A percentile compares a stretch with the other conserved stretches of the same genome.
These are phyloP conservation scores for Mycena sp. DNA, from an alignment of 1,284 basidiomycete genomes.

Conservation along the genomic window DNA sequence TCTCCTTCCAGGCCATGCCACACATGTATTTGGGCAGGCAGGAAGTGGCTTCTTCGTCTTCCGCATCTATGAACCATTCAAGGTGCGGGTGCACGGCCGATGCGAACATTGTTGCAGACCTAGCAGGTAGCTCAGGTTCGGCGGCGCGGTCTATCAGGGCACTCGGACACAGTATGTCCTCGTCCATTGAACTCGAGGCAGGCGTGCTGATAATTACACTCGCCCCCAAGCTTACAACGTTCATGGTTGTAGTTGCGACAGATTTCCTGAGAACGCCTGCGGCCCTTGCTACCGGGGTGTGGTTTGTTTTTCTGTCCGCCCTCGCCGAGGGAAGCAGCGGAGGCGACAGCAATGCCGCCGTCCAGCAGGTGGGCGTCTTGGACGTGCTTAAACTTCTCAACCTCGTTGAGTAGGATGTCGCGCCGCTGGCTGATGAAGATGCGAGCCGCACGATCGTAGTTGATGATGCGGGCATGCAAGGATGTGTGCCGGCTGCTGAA, in stretches of 20 bases:
- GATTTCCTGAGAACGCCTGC: constrained; percentile 9
- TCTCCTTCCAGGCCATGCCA: too few relatives aligned
- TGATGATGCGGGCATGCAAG: constrained; percentile 36
- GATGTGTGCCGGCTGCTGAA: not conserved
- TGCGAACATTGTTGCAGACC: too few relatives aligned
- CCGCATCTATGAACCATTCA: too few relatives aligned
- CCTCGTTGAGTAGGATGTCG: constrained; percentile 27
- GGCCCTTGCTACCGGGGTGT: not conserved
- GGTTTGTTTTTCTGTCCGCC: constrained; percentile 7
- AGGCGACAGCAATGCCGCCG: constrained; percentile 19
- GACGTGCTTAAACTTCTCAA: constrained; percentile 24
- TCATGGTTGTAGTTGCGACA: constrained; percentile 23
- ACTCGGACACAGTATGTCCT: too few relatives aligned
- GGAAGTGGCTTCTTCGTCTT: too few relatives aligned
- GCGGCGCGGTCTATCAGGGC: too few relatives aligned
- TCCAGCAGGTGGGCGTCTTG: constrained; percentile 27
- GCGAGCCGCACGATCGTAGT: constrained; percentile 33
- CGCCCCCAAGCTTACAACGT: too few relatives aligned
- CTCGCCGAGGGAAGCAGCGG: not conserved
- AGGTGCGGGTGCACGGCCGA: too few relatives aligned
- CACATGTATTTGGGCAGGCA: too few relatives aligned
- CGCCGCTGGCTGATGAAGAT: constrained; percentile 28
- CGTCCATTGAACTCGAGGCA: too few relatives aligned
- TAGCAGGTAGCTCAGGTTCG: too few relatives aligned
- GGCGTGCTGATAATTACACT: too few relatives aligned